A percentile compares a stretch with the other conserved stretches of the same genome.
Conservation (phyloP, 148 eudicot species). For the Pharnaceum exiguum region DNA sequence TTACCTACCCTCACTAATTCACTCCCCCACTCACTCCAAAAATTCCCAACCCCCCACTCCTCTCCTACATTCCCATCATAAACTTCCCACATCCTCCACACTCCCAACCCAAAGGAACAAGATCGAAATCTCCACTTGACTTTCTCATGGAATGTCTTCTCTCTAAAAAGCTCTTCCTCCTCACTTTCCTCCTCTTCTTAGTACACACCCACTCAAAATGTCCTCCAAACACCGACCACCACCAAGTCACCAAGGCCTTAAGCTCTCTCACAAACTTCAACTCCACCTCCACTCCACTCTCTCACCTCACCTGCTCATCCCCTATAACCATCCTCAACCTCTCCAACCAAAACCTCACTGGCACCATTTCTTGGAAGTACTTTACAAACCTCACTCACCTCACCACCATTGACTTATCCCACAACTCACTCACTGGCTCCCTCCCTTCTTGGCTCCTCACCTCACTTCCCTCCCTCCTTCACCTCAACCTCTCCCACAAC, state of each 20-base stretch:
- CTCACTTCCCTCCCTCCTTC: constrained; percentile 22
- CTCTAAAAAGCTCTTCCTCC: not conserved
- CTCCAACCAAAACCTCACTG: constrained; percentile 53
- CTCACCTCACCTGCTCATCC: constrained; percentile 15
- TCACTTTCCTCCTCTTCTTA: constrained; percentile 7
- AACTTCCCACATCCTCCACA: too few relatives aligned
- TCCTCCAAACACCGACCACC: constrained; percentile 31
- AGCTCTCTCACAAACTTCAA: constrained; percentile 56
- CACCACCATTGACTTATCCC: constrained; percentile 58
- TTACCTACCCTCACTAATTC: too few relatives aligned
- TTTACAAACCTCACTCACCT: constrained; percentile 53
- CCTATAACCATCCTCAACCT: constrained; percentile 38
- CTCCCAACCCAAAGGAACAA: too few relatives aligned
- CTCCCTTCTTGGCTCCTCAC: constrained; percentile 42
- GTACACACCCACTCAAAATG: constrained; percentile 2
- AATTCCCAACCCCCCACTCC: too few relatives aligned
- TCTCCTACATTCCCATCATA: too few relatives aligned
- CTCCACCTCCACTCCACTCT: constrained; percentile 23
- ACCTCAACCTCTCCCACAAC: constrained; percentile 53
- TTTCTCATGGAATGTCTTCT: too few relatives aligned
- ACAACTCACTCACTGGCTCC: constrained; percentile 60
- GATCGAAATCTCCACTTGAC: too few relatives aligned
- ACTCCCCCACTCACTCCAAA: too few relatives aligned
- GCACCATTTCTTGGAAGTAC: constrained; percentile 60
- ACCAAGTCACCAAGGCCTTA: constrained; percentile 55